A percentile compares a stretch with the other conserved stretches of the same genome.
These are phyloP conservation scores for Begonia loranthoides DNA, from an alignment of 306 rosid genomes.

Conservation along the genomic window DNA sequence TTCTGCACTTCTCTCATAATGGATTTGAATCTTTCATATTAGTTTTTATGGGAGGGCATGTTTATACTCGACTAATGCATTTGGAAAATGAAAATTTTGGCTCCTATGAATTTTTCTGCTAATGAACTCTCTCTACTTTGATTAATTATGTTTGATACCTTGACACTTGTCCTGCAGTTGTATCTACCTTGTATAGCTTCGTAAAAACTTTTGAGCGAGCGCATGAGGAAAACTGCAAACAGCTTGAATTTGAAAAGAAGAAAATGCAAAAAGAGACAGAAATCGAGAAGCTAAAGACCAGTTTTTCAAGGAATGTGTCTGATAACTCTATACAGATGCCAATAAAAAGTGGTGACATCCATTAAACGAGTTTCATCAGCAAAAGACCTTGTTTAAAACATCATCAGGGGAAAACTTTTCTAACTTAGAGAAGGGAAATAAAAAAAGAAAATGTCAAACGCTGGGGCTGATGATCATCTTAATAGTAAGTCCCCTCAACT, in stretches of 20 bases:
- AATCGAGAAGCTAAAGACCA: constrained; percentile 30
- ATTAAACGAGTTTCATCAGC: constrained; percentile 11
- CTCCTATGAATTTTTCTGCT: too few species aligned
- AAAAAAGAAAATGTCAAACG: too few species aligned
- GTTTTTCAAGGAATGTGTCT: constrained; percentile 32
- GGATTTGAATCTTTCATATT: too few species aligned
- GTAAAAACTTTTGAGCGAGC: constrained; percentile 52
- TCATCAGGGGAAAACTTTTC: too few species aligned
- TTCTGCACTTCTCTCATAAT: too few species aligned
- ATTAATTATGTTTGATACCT: not conserved
- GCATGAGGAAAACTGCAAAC: constrained; percentile 51
- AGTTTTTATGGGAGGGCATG: too few species aligned
- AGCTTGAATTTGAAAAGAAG: constrained; percentile 47
- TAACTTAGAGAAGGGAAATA: too few species aligned
- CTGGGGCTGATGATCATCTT: too few species aligned
- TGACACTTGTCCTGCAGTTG: constrained; percentile 26
- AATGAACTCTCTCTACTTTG: too few species aligned
- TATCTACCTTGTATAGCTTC: constrained; percentile 45
- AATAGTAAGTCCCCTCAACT: too few species aligned
- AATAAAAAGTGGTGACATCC: constrained; percentile 31
- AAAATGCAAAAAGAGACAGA: constrained; percentile 52
- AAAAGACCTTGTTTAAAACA: not conserved
- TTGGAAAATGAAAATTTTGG: too few species aligned
- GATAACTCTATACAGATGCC: constrained; percentile 26
- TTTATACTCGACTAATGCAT: too few species aligned